Base-by-base conservation (phyloP, 352 stramenopile species). In the Globisporangium spinosum region DNA sequence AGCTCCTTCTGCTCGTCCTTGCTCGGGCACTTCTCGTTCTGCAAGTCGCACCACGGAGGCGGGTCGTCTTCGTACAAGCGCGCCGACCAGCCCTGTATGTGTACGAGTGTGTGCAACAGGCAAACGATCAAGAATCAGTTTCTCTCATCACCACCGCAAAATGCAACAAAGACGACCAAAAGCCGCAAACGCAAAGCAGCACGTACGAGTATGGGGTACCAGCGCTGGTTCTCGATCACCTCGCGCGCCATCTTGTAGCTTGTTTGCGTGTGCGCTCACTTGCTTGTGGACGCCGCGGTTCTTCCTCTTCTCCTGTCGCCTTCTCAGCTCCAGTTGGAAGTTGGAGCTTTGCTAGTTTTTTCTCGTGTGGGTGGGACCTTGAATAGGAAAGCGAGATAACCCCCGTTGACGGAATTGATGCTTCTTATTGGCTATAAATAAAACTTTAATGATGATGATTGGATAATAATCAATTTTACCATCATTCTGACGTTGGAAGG, bases 151-250 rank as follows among this genome's bases (percentile, higher is more conserved):
- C n/a, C 13, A 17, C 6, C 35, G 35, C 35, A 43, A 15, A 43
- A n/a, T 4, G 20, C 15, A 54, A 60, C 6, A 17, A 22, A 67
- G 20, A 17, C 17, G 17, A 38, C 15, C 45, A 56, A 40, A 35
- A n/a, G 40, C 3, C 13, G 43, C 17, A 56, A 47, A 58, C 29
- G 22, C 32, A 38, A 38, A 32, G 23, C 17, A 2, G 0, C 27
- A 68, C 78, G 67, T 77, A 95, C 87, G 58, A 90, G 67, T 8
- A 95, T 78, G 17, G 87, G 73, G 55, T 90, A 94, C 87, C 87
- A 95, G 29, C 87, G 84, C 72, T 95, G 87, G 71, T 95, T 95
- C 76, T 95, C 87, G 66, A 95, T 88, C 69, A 95, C 77, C 69
- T 95, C 87, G 20, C 73, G 60, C 58, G 71, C 70, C 80, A 83